Evolutionary conservation across 257 asterid species (phyloP).

Genomic region (Galeopsis tetrahit): DNA sequence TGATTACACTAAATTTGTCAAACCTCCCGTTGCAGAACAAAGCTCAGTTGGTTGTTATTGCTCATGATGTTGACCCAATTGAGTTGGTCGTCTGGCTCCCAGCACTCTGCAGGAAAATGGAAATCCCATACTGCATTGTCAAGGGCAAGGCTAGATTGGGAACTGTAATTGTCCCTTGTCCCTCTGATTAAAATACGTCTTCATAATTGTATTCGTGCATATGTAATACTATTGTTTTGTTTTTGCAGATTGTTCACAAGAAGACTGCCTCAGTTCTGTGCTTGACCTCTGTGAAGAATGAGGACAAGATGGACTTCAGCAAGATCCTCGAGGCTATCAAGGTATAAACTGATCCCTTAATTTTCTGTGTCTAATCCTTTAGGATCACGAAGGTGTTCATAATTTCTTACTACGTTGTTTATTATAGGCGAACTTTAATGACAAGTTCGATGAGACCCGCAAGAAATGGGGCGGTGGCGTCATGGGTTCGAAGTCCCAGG

Average conservation of each 20-base stretch:
- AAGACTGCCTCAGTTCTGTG: constrained; percentile 59
- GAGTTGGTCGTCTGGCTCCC: constrained; percentile 75
- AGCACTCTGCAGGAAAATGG: constrained; percentile 69
- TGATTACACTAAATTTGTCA: neutral
- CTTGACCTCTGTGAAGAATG: constrained; percentile 64
- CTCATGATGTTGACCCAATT: constrained; percentile 70
- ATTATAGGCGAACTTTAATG: constrained; percentile 58
- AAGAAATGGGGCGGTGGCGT: constrained; percentile 76
- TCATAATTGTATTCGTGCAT: neutral
- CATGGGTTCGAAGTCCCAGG: constrained; percentile 67
- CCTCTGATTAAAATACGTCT: no score
- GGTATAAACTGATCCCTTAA: constrained; percentile 30
- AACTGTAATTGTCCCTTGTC: constrained; percentile 41
- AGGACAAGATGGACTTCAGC: constrained; percentile 64
- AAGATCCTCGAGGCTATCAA: constrained; percentile 59
- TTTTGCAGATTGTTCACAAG: constrained; percentile 57
- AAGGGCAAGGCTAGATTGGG: constrained; percentile 67
- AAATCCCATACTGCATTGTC: constrained; percentile 66
- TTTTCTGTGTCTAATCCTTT: no score
- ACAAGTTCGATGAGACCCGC: constrained; percentile 56
- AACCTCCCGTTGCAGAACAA: constrained; percentile 46
- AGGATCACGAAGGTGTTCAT: no score
- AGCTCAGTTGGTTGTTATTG: constrained; percentile 65
- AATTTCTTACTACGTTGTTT: no score
- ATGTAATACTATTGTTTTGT: neutral